Base-by-base conservation (phyloP, 139 green algal species). In the Yamagishiella unicocca region DNA sequence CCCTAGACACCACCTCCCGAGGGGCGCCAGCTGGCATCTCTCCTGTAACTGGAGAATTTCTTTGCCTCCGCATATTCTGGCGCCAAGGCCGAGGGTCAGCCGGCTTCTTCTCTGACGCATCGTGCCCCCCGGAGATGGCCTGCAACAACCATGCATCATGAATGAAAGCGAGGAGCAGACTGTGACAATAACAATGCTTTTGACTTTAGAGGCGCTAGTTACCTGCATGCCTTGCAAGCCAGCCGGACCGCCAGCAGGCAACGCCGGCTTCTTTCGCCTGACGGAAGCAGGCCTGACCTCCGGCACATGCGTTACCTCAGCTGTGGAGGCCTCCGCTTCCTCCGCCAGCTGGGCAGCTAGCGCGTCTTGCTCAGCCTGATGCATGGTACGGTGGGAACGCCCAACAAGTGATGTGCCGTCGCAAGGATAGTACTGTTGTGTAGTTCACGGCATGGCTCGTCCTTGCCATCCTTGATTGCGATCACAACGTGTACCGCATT, bases 141-240 rank as follows among this genome's bases (percentile, higher is more conserved):
- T n/a, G n/a, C n/a, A n/a, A n/a, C n/a, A n/a, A n/a, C n/a, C n/a
- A n/a, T n/a, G n/a, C n/a, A n/a, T n/a, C n/a, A n/a, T n/a, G n/a
- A n/a, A n/a, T n/a, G n/a, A n/a, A n/a, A n/a, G n/a, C n/a, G n/a
- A n/a, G n/a, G n/a, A n/a, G n/a, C n/a, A n/a, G n/a, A n/a, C n/a
- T n/a, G n/a, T n/a, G n/a, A n/a, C n/a, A n/a, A n/a, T n/a, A n/a
- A n/a, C n/a, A n/a, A 58, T 58, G 50, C 17, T 58, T 58, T 58
- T 58, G 50, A 58, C 50, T 12, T 25, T 17, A 12, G 50, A 17
- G 33, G 31, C 35, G 21, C 33, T 27, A 46, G 37, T 78, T 24
- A 85, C 80, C 80, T 86, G 80, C 29, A 86, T 38, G 33, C 67
- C 80, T 6, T 86, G 35, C 21, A 86, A 42, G 1, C 17, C 80